Base-by-base conservation (phyloP, 768 basidiomycete genomes). In the Suillus hirtellus region DNA sequence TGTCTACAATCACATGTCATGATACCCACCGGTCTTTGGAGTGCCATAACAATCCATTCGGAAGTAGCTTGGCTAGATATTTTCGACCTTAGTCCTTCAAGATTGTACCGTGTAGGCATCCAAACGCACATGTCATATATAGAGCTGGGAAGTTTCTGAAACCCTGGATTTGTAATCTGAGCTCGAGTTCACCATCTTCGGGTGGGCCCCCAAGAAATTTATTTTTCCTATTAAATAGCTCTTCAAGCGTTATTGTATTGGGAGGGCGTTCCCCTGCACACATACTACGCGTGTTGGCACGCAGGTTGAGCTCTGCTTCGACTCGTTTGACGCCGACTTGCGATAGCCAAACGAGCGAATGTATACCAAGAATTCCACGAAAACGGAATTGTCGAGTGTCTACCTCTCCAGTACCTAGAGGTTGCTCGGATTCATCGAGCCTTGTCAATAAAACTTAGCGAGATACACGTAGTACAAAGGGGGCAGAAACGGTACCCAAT, bases 361-460 rank as follows among this genome's bases (percentile, higher is more conserved):
- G 67, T 63, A 89, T 79, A 44, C 77, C 76, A 0, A 89, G 74
- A 6, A 81, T 67, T 0, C 87, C 88, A 38, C 80, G 82, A 64
- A 88, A 85, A 12, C 79, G 75, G 21, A 86, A 79, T 56, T 38
- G 67, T 63, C 75, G 71, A 42, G 66, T 19, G 61, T 75, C 73
- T 27, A 59, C n/a, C 11, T 14, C 64, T 14, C 61, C 64, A 12
- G 75, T 75, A 15, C 76, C 75, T 40, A 72, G 61, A 3, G 79
- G 73, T 42, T 66, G 74, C 64, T 86, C 84, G 6, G 82, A 78
- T 42, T 81, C 77, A 66, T 86, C 83, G 11, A 85, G 78, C 15
- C 84, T 85, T 47, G 27, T 63, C 14, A 34, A 38, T 17, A 12
- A 27, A 31, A 1, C 34, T 24, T 2, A 58, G 75, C 12, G 65